Percentiles rank a stretch among this genome's conserved stretches.
These are phyloP conservation scores for Tylopilus intermedius DNA, from an alignment of 768 basidiomycete genomes.

Conservation along the genomic window DNA sequence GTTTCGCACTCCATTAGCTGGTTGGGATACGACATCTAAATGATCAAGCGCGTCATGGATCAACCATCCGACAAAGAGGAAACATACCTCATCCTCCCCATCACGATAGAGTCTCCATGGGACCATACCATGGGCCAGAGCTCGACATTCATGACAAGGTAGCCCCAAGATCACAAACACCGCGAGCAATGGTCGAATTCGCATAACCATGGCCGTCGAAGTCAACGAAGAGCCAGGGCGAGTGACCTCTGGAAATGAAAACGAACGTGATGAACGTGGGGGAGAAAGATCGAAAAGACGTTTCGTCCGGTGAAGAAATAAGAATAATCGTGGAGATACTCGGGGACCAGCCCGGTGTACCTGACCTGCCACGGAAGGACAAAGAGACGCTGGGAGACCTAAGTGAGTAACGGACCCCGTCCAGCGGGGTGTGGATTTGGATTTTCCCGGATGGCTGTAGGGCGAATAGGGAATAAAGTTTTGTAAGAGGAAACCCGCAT, in stretches of 20 bases:
- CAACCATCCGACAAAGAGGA: background rate
- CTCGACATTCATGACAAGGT: background rate
- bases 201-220: slow-evolving; percentile 10
- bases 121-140: background rate
- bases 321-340: background rate
- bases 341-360: slow-evolving; percentile 16
- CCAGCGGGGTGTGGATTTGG: background rate
- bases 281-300: background rate
- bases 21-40: background rate
- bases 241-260: background rate
- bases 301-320: background rate
- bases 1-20: slow-evolving; percentile 15
- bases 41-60: background rate
- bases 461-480: background rate
- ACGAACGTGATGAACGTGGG: background rate
- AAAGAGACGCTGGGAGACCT: background rate
- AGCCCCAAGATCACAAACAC: slow-evolving; percentile 2
- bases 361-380: slow-evolving; percentile 2
- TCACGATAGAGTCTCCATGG: slow-evolving; percentile 2
- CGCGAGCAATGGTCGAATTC: slow-evolving; percentile 2
- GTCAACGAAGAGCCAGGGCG: slow-evolving; percentile 1
- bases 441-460: background rate
- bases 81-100: slow-evolving; percentile 5
- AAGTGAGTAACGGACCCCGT: background rate
- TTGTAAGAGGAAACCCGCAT: background rate